Evolutionary conservation across 2,329 filamentous ascomycete species (phyloP), one percentile per base, ranked within the genome.

Genomic region (Colletotrichum sp.): DNA sequence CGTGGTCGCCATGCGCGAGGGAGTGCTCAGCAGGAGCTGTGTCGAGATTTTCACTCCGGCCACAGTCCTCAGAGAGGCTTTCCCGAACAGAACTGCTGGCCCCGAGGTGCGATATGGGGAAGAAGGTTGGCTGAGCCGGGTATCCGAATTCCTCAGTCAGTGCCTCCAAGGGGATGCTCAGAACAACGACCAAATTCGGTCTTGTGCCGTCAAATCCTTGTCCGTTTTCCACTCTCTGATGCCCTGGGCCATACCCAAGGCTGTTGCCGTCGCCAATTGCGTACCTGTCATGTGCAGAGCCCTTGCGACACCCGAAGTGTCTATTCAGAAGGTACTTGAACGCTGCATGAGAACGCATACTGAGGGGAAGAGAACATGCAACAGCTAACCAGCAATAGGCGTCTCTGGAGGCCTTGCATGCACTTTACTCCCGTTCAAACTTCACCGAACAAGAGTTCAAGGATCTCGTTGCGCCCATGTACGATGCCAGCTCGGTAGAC

Each of bases 1-100:
- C 3, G 92, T 95, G 6, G 95, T 96, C 16, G 93, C 94, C 18
- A 86, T 98, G 79, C 92, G 96, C 76, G 94, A 96, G 81, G 93
- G 93, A 66, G 91, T 94, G 69, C 89, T 99, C 75, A 98, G 95
- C 81, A 94, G 95, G 81, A 94, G 95, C 13, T 94, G 97, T 79
- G 94, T 98, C 75, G 97, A 98, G 82, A 95, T 98, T 75, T 97
- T 98, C 82, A 98, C 96, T 0, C 95, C 97, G 2, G 88, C 91
- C 29, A 85, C 87, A 2, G 92, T 98, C 24, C 90, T 98, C 69
- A 85, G 90, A 75, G 93, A 97, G 76, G 89, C 93, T 29, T 95
- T 95, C 79, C 93, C 94, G 13, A 92, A 93, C 78, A 89, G 95
- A 77, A 92, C 95, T 76, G 82, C 89, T 51, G 90, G 89, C 61